These are phyloP conservation scores for Alternaria arborescens DNA, from an alignment of 2,329 filamentous ascomycete genomes.

Conservation along the genomic window DNA sequence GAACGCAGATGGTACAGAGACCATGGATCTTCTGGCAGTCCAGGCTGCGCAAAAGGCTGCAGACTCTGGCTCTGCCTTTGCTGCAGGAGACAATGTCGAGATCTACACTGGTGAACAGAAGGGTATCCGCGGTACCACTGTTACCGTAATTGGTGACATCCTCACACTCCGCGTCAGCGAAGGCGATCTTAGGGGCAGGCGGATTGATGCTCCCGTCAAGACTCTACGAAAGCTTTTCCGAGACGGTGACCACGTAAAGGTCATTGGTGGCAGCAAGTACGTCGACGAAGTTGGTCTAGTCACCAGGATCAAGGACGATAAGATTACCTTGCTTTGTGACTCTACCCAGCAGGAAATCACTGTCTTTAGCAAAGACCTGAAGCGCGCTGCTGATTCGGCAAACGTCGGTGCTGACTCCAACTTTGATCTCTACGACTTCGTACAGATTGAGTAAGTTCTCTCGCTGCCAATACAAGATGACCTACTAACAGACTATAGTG, in stretches of 20 bases:
- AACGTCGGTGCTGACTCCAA: slow-evolving; percentile 85
- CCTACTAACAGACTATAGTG: slow-evolving; percentile 52
- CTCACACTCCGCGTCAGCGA: slow-evolving; percentile 86
- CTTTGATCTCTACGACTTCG: slow-evolving; percentile 90
- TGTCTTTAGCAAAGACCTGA: slow-evolving; percentile 95
- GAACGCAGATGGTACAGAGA: slow-evolving; percentile 90
- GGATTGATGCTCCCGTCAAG: slow-evolving; percentile 91
- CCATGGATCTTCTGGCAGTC: slow-evolving; percentile 88
- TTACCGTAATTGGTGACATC: slow-evolving; percentile 89
- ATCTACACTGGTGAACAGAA: slow-evolving; percentile 96
- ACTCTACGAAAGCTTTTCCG: slow-evolving; percentile 91
- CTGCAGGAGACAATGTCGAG: slow-evolving; percentile 94
- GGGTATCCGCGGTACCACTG: slow-evolving; percentile 84
- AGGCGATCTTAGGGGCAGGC: slow-evolving; percentile 81
- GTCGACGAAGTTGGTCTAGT: slow-evolving; percentile 97
- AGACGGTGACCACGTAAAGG: slow-evolving; percentile 96
- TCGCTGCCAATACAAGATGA: not conserved
- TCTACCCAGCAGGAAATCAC: slow-evolving; percentile 93
- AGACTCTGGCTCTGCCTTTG: slow-evolving; percentile 81
- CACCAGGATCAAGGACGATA: slow-evolving; percentile 89
- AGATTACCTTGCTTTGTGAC: slow-evolving; percentile 91
- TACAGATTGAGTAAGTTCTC: slow-evolving; percentile 79
- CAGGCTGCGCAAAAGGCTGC: slow-evolving; percentile 89
- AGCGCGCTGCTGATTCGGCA: slow-evolving; percentile 91
- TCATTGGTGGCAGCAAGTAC: slow-evolving; percentile 94